phyloP scores from a whole-genome alignment of 2,329 filamentous ascomycete species.

The Penicillium sp. region DNA sequence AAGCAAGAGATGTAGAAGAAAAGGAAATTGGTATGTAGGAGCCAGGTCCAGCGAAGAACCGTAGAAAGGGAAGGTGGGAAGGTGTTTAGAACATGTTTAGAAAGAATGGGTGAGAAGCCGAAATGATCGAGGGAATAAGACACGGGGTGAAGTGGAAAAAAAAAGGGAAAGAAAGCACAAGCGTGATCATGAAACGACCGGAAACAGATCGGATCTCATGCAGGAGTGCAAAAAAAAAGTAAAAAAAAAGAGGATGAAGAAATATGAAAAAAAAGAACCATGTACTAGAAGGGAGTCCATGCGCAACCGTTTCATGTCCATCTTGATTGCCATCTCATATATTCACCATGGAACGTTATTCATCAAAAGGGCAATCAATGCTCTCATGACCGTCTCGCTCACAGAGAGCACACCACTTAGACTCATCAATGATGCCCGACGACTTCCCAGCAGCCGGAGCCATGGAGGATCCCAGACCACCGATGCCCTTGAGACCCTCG shows the following conservation, averaged over 20 bases:
- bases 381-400: constrained; percentile 96
- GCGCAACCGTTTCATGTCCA: constrained; percentile 10
- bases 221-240: constrained; percentile 3
- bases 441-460: constrained; percentile 77
- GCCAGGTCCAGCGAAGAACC: constrained; percentile 9
- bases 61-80: constrained; percentile 16
- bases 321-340: constrained; percentile 12
- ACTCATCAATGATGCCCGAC: constrained; percentile 75
- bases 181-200: constrained; percentile 1
- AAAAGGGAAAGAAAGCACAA: constrained; percentile 3
- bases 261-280: constrained; percentile 20
- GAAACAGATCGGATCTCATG: constrained; percentile 11
- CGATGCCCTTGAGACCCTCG: constrained; percentile 48
- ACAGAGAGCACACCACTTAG: constrained; percentile 96
- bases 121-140: constrained; percentile 21
- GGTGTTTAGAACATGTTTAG: constrained; percentile 18
- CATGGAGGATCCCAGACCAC: constrained; percentile 45
- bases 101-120: constrained; percentile 15
- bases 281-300: constrained; percentile 28
- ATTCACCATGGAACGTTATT: constrained; percentile 46
- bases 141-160: constrained; percentile 11
- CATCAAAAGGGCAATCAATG: constrained; percentile 91
- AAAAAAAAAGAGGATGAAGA: constrained; percentile 13
- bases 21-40: constrained; percentile 3
- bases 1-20: constrained; percentile 9